Evolutionary conservation across 495 filamentous ascomycete genomes (phyloP).

Genomic region (Hyaloscypha hepaticicola): DNA sequence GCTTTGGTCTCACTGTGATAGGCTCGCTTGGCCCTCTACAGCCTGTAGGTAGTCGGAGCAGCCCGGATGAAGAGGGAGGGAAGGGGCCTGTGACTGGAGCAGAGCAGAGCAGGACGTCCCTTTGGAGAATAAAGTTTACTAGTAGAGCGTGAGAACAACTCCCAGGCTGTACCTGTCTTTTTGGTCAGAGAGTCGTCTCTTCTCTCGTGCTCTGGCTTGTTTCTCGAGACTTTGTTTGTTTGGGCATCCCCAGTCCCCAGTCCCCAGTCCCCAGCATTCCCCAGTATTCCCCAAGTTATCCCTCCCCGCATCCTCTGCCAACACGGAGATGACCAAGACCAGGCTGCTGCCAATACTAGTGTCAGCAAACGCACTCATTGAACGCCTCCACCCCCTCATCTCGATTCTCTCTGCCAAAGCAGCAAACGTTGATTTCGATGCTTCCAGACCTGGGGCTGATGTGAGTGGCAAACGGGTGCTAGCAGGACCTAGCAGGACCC

Average conservation of each 20-base stretch:
- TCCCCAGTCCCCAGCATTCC: too few species aligned
- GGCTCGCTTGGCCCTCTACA: not conserved
- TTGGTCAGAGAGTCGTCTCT: conserved; percentile 4
- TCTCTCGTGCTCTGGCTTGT: not conserved
- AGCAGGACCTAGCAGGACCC: not conserved
- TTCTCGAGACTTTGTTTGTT: conserved; percentile 11
- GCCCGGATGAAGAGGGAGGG: not conserved
- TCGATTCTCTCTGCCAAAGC: not conserved
- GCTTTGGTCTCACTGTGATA: not conserved
- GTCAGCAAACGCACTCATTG: not conserved
- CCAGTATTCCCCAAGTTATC: too few species aligned
- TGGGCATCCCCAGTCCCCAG: not conserved
- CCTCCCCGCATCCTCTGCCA: too few species aligned
- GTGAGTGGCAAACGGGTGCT: too few species aligned
- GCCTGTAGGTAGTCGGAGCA: not conserved
- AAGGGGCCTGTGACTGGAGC: too few species aligned
- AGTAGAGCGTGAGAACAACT: not conserved
- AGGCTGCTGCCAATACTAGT: not conserved
- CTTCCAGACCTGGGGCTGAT: not conserved
- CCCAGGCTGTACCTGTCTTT: not conserved
- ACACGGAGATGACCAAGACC: not conserved
- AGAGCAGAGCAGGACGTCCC: not conserved
- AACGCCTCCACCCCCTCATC: not conserved
- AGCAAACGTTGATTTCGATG: not conserved
- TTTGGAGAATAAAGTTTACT: not conserved